Conservation (phyloP, 169 alveolate genomes). For the Eimeria falciformis region DNA sequence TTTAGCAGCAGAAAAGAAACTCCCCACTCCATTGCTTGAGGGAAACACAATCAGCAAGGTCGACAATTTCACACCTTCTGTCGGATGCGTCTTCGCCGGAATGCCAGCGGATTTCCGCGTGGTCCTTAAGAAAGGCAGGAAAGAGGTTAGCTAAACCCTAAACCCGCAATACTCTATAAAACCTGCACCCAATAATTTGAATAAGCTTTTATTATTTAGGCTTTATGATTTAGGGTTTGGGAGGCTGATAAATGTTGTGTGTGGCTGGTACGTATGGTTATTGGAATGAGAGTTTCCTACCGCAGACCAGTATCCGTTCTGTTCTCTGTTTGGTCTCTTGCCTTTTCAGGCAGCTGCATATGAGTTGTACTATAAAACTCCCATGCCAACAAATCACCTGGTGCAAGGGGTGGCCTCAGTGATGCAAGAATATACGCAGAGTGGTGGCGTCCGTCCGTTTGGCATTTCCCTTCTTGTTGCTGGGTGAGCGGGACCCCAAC, state of each 20-base stretch:
- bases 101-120: constrained; percentile 99
- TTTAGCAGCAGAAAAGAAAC: constrained; percentile 94
- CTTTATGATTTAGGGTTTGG: too few relatives aligned
- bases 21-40: constrained; percentile 88
- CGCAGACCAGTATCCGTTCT: neutral
- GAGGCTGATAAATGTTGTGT: too few relatives aligned
- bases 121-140: constrained; percentile 88
- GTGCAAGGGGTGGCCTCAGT: constrained; percentile 97
- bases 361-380: constrained; percentile 94
- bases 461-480: constrained; percentile 98
- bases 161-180: neutral
- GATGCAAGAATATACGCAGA: constrained; percentile 98
- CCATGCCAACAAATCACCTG: constrained; percentile 95
- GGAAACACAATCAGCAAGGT: constrained; percentile 90
- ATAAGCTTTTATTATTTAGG: too few relatives aligned
- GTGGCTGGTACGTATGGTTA: neutral
- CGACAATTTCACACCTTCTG: constrained; percentile 94
- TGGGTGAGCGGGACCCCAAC: constrained; percentile 83
- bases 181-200: neutral
- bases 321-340: neutral
- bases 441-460: constrained; percentile 99
- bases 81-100: constrained; percentile 96
- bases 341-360: constrained; percentile 89
- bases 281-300: neutral
- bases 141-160: constrained; percentile 81